These are phyloP conservation scores for Clitocybe nebularis DNA, from an alignment of 1,284 basidiomycete species.

Conservation along the genomic window DNA sequence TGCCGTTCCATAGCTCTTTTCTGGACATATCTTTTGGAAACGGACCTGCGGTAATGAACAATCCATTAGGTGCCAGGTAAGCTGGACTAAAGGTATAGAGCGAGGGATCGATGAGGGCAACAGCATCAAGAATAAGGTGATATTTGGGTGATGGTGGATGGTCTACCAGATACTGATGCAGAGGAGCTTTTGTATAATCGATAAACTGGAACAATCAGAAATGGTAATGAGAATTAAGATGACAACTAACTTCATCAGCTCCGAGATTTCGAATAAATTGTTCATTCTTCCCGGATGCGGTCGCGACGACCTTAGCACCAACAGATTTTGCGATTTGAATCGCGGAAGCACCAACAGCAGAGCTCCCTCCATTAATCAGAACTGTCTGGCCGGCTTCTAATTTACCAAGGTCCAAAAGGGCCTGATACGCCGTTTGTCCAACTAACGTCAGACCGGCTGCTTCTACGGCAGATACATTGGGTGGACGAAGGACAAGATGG, in stretches of 20 bases:
- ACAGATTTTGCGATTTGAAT: conserved; percentile 62
- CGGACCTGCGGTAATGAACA: conserved; percentile 42
- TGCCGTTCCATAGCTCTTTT: conserved; percentile 24
- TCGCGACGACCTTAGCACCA: conserved; percentile 52
- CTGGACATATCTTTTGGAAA: conserved; percentile 24
- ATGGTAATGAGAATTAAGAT: conserved; percentile 10
- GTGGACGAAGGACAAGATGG: conserved; percentile 42
- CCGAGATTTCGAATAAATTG: conserved; percentile 33
- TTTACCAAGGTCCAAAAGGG: conserved; percentile 36
- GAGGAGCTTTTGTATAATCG: conserved; percentile 52
- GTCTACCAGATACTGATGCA: conserved; percentile 37
- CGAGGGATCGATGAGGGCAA: conserved; percentile 29
- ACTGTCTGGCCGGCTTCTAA: conserved; percentile 46
- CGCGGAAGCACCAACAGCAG: conserved; percentile 57
- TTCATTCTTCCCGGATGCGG: conserved; percentile 51
- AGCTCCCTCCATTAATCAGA: conserved; percentile 65
- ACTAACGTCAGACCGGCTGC: conserved; percentile 57
- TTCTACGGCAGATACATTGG: conserved; percentile 42
- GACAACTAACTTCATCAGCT: conserved; percentile 36
- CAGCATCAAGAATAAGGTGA: conserved; percentile 42
- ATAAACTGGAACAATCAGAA: conserved; percentile 37
- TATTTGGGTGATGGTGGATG: conserved; percentile 36
- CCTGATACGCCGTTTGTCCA: conserved; percentile 54
- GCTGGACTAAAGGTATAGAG: conserved; percentile 36
- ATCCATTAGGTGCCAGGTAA: conserved; percentile 45